phyloP scores from a whole-genome alignment of 768 basidiomycete genomes.

The Tylopilus sp. region DNA sequence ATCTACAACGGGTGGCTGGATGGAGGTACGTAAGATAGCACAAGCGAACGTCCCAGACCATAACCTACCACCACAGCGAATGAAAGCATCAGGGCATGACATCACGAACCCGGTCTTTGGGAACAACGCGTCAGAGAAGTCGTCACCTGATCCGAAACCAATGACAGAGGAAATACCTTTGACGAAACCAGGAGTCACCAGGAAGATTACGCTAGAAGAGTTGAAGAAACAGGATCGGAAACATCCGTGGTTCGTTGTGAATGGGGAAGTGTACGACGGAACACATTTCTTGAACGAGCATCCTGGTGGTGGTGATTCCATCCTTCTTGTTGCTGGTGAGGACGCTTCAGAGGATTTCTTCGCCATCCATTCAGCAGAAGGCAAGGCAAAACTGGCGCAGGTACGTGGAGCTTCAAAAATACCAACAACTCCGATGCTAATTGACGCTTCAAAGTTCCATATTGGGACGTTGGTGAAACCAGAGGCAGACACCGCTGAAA shows the following conservation, averaged over 20 bases:
- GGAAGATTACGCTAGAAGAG: conserved; percentile 44
- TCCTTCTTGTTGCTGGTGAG: conserved; percentile 51
- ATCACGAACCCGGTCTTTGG: conserved; percentile 41
- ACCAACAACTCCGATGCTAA: neutral
- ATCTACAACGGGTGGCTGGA: conserved; percentile 51
- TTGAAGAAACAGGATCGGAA: conserved; percentile 36
- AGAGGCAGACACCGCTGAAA: neutral
- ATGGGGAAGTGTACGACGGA: conserved; percentile 55
- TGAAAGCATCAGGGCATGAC: conserved; percentile 45
- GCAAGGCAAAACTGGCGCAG: conserved; percentile 42
- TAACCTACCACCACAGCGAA: conserved; percentile 27
- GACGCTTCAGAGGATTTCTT: conserved; percentile 65
- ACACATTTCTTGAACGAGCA: conserved; percentile 51
- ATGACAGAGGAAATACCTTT: conserved; percentile 32
- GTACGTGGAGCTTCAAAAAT: conserved; percentile 18
- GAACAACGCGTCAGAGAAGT: neutral
- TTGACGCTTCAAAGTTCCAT: conserved; percentile 35
- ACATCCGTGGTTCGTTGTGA: conserved; percentile 50
- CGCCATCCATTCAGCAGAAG: conserved; percentile 57
- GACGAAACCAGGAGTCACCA: conserved; percentile 43
- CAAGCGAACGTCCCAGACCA: neutral
- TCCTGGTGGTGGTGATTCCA: conserved; percentile 56
- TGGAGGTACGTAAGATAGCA: conserved; percentile 38
- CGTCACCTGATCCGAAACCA: neutral
- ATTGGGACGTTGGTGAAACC: conserved; percentile 45